Evolutionary conservation across 805 yeast genomes (phyloP).

Genomic region (Kluyveromyces siamensis): DNA sequence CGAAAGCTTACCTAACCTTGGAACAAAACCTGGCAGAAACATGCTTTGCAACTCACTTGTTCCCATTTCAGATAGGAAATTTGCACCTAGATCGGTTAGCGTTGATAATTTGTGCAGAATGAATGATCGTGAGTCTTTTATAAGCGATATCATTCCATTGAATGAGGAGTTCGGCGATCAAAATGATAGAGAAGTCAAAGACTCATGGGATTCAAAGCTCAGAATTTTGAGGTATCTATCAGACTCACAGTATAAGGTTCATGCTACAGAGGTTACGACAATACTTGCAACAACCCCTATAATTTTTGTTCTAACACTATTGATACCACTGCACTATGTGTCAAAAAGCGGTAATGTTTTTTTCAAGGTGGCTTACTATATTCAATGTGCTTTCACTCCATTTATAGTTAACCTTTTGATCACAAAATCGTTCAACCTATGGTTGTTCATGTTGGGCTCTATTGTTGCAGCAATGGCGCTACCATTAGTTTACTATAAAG

Average conservation of each 20-base stretch:
- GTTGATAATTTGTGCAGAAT: not conserved
- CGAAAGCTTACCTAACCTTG: not conserved
- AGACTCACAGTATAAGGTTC: conserved; percentile 4
- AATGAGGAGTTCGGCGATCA: not conserved
- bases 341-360: not conserved
- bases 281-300: conserved; percentile 19
- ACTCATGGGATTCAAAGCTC: conserved; percentile 7
- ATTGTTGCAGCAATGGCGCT: not conserved
- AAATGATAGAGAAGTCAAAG: not conserved
- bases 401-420: not conserved
- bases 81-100: not conserved
- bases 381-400: conserved; percentile 1
- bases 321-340: conserved; percentile 11
- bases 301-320: conserved; percentile 8
- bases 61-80: not conserved
- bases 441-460: not conserved
- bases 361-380: not conserved
- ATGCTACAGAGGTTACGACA: conserved; percentile 12
- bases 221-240: conserved; percentile 7
- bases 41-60: not conserved
- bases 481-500: not conserved
- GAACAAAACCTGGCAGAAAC: too few species aligned
- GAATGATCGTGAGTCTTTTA: not conserved
- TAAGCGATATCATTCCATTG: not conserved
- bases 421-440: not conserved